These are phyloP conservation scores for Lactarius evosmus DNA, from an alignment of 768 basidiomycete species.

Conservation along the genomic window DNA sequence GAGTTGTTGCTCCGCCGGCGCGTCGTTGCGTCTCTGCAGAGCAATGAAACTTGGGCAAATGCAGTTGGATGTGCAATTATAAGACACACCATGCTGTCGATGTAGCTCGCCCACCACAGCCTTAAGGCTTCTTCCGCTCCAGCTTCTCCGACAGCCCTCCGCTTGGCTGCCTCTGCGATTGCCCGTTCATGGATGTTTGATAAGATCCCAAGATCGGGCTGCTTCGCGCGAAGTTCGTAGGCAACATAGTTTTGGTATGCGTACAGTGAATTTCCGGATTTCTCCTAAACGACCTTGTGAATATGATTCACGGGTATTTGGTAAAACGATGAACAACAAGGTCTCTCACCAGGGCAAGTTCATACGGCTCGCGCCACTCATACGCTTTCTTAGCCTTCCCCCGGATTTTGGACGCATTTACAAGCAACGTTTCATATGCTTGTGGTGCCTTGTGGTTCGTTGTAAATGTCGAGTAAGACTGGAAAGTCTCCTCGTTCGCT, in stretches of 20 bases:
- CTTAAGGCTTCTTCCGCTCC: conserved; percentile 57
- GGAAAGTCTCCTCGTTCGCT: conserved; percentile 81
- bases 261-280: conserved; percentile 45
- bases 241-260: conserved; percentile 61
- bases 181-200: conserved; percentile 67
- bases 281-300: conserved; percentile 27
- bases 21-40: conserved; percentile 45
- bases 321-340: not conserved
- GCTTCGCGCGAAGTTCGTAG: conserved; percentile 57
- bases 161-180: conserved; percentile 65
- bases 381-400: conserved; percentile 56
- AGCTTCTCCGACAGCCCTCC: conserved; percentile 50
- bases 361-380: conserved; percentile 60
- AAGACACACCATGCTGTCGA: conserved; percentile 60
- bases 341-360: conserved; percentile 53
- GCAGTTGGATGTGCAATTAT: not conserved
- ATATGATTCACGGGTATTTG: conserved; percentile 31
- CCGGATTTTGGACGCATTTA: conserved; percentile 73
- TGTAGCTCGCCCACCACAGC: conserved; percentile 71
- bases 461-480: conserved; percentile 86
- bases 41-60: conserved; percentile 8
- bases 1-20: conserved; percentile 42
- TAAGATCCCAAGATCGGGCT: conserved; percentile 57
- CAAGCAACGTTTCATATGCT: conserved; percentile 75
- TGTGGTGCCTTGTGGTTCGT: conserved; percentile 67